These are phyloP conservation scores for Sarocladium brachiariae DNA, from an alignment of 2,329 filamentous ascomycete species.

Conservation along the genomic window DNA sequence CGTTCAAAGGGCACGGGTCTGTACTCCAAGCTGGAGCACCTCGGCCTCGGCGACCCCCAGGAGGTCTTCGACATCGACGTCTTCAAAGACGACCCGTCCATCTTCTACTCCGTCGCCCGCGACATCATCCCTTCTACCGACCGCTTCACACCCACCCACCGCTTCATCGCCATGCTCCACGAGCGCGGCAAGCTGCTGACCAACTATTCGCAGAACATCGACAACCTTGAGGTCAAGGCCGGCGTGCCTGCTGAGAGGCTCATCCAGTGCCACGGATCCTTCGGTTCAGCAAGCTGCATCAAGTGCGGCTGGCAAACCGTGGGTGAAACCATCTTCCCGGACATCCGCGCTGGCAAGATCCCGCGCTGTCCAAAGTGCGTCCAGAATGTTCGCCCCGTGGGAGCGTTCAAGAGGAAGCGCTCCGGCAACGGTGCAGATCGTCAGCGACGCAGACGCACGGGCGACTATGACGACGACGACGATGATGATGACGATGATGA, in stretches of 20 bases:
- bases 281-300: conserved; percentile 84
- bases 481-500: conserved; percentile 44
- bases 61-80: conserved; percentile 90
- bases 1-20: conserved; percentile 88
- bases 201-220: conserved; percentile 98
- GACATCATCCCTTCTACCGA: conserved; percentile 79
- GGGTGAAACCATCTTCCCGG: conserved; percentile 71
- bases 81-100: conserved; percentile 78
- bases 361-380: conserved; percentile 71
- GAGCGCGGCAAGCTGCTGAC: conserved; percentile 84
- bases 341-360: conserved; percentile 69
- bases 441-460: conserved; percentile 24
- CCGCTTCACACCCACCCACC: conserved; percentile 84
- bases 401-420: conserved; percentile 31
- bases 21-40: conserved; percentile 74
- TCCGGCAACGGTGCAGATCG: conserved; percentile 30
- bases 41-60: conserved; percentile 77
- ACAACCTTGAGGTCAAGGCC: conserved; percentile 85
- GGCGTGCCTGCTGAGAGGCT: conserved; percentile 76
- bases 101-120: conserved; percentile 88
- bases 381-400: conserved; percentile 35
- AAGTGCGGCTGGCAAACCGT: conserved; percentile 68
- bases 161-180: conserved; percentile 86
- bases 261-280: conserved; percentile 94
- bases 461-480: conserved; percentile 30